Conservation (phyloP, 2,329 filamentous ascomycete species). For the Calonectria hongkongensis region DNA sequence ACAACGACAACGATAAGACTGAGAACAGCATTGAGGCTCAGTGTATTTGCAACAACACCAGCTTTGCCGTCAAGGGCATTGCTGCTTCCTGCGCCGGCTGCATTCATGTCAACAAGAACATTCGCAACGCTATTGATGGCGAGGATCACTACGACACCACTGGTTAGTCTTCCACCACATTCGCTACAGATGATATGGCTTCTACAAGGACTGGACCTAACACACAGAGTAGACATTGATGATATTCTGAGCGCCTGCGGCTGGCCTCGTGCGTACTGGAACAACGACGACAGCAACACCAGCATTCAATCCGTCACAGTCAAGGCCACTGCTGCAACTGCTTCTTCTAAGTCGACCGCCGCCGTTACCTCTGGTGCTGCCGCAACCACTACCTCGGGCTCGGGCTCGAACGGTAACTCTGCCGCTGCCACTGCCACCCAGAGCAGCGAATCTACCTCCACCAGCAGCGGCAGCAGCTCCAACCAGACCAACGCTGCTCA, state of each 20-base stretch:
- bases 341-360: conserved; percentile 59
- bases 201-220: background rate
- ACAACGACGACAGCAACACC: conserved; percentile 48
- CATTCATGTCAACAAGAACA: conserved; percentile 54
- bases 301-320: conserved; percentile 56
- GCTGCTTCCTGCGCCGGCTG: conserved; percentile 62
- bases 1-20: conserved; percentile 56
- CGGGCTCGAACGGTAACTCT: background rate
- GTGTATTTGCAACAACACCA: conserved; percentile 64
- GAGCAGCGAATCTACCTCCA: conserved; percentile 33
- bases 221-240: conserved; percentile 56
- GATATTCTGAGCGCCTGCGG: conserved; percentile 59
- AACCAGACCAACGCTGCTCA: conserved; percentile 46
- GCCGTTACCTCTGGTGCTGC: conserved; percentile 54
- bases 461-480: conserved; percentile 38
- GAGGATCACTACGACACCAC: conserved; percentile 47
- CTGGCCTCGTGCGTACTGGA: conserved; percentile 50
- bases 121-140: conserved; percentile 48
- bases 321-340: conserved; percentile 57
- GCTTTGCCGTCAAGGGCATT: conserved; percentile 61
- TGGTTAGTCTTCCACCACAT: conserved; percentile 40
- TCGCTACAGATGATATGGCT: accelerated
- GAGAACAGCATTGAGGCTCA: conserved; percentile 62
- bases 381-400: conserved; percentile 29
- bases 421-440: background rate